Evolutionary conservation across 2,329 filamentous ascomycete genomes (phyloP).

Genomic region (Talaromyces sp.): DNA sequence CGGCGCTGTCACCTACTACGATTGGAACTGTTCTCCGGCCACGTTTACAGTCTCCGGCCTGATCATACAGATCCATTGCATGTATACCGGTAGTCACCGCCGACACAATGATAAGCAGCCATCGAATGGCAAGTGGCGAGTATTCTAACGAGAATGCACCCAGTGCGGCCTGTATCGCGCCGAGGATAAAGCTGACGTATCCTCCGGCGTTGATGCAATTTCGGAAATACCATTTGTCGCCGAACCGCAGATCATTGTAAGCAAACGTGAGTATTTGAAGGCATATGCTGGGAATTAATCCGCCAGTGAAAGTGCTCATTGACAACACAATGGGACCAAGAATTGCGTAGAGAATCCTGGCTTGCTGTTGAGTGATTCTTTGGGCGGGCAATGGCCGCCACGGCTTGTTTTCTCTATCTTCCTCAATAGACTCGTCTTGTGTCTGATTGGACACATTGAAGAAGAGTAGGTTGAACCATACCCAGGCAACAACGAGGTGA

Average conservation of each 20-base stretch:
- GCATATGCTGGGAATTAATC: constrained; percentile 5
- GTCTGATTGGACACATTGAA: constrained; percentile 41
- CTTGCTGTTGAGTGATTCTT: constrained; percentile 19
- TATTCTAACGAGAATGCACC: neutral
- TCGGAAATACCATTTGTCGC: constrained; percentile 24
- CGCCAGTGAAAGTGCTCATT: constrained; percentile 11
- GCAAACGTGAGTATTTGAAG: constrained; percentile 14
- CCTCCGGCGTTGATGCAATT: constrained; percentile 30
- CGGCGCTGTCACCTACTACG: neutral
- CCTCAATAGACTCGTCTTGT: constrained; percentile 26
- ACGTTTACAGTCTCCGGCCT: constrained; percentile 24
- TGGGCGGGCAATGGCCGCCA: constrained; percentile 28
- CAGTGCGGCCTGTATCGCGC: constrained; percentile 24
- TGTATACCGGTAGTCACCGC: constrained; percentile 34
- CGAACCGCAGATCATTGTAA: constrained; percentile 22
- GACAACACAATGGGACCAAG: neutral
- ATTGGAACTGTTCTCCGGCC: constrained; percentile 13
- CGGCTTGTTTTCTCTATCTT: constrained; percentile 42
- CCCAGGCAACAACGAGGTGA: constrained; percentile 6
- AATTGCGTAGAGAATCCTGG: constrained; percentile 15
- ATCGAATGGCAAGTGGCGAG: neutral
- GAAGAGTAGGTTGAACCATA: constrained; percentile 27
- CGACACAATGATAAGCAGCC: constrained; percentile 16
- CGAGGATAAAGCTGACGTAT: constrained; percentile 25
- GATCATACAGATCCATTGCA: constrained; percentile 36